Evolutionary conservation across 2,329 filamentous ascomycete species (phyloP).

Genomic region (Lasiodiplodia theobromae): DNA sequence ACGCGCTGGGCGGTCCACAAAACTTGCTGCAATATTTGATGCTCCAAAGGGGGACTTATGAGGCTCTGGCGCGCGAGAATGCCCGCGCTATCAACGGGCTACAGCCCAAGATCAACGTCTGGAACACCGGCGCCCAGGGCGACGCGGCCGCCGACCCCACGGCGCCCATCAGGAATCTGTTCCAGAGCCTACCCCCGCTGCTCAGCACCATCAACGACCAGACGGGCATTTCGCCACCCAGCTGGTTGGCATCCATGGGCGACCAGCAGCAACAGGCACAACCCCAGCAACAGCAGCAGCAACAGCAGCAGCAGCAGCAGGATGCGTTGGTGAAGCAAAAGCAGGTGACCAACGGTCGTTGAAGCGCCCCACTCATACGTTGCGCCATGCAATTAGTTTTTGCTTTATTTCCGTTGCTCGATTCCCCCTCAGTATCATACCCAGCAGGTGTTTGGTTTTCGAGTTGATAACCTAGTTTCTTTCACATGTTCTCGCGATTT

Average conservation of each 20-base stretch:
- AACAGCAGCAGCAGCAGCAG: not conserved
- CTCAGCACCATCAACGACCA: conserved; percentile 88
- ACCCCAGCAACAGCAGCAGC: not conserved
- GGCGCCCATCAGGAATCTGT: conserved; percentile 77
- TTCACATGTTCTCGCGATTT: not conserved
- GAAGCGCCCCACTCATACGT: not conserved
- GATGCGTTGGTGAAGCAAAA: conserved; percentile 16
- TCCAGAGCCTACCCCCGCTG: conserved; percentile 83
- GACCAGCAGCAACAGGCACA: conserved; percentile 14
- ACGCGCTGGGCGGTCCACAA: conserved; percentile 78
- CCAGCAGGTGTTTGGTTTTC: not conserved
- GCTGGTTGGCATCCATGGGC: conserved; percentile 70
- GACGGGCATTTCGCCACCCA: conserved; percentile 80
- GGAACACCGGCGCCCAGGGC: conserved; percentile 74
- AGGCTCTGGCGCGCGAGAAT: conserved; percentile 79
- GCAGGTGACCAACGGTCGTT: conserved; percentile 5
- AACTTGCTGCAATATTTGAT: conserved; percentile 85
- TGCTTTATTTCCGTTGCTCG: not conserved
- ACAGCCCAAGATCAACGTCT: conserved; percentile 88
- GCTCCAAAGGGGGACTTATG: conserved; percentile 82
- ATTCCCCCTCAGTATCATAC: not conserved
- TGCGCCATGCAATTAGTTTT: not conserved
- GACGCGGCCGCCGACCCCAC: conserved; percentile 60
- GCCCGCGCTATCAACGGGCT: conserved; percentile 76
- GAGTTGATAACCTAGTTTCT: not conserved